These are phyloP conservation scores for Termitomyces sp. DNA, from an alignment of 768 basidiomycete species.

Conservation along the genomic window DNA sequence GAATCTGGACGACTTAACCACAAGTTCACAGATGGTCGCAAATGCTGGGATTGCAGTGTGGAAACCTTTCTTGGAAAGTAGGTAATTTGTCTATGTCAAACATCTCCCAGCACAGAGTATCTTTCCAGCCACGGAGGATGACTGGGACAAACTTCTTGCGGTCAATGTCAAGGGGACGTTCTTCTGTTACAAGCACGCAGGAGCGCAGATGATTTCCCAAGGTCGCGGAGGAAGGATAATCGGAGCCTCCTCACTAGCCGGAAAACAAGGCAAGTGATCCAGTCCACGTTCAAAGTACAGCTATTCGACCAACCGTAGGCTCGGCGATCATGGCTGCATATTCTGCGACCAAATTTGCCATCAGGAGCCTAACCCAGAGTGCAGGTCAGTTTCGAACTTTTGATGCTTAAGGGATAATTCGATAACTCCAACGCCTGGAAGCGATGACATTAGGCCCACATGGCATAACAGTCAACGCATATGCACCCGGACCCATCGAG, in stretches of 20 bases:
- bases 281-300: not conserved
- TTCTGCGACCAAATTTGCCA: slow-evolving; percentile 34
- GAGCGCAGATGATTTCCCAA: slow-evolving; percentile 55
- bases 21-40: slow-evolving; percentile 29
- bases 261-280: slow-evolving; percentile 22
- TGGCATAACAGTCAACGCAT: slow-evolving; percentile 40
- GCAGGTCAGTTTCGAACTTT: slow-evolving; percentile 24
- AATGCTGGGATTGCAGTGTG: slow-evolving; percentile 25
- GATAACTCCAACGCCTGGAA: slow-evolving; percentile 9
- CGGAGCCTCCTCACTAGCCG: slow-evolving; percentile 34
- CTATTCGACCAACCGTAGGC: not conserved
- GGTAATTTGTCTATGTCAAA: not conserved
- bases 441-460: slow-evolving; percentile 33
- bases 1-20: not conserved
- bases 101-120: not conserved
- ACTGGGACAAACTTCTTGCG: slow-evolving; percentile 38
- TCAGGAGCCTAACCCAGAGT: slow-evolving; percentile 36
- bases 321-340: slow-evolving; percentile 20
- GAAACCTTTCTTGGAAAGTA: slow-evolving; percentile 18
- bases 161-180: slow-evolving; percentile 58
- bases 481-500: slow-evolving; percentile 30
- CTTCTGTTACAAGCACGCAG: slow-evolving; percentile 64
- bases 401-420: too few species aligned
- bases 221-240: slow-evolving; percentile 53
- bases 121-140: slow-evolving; percentile 27